A percentile compares a stretch with the other conserved stretches of the same genome.
Evolutionary conservation across 2,329 filamentous ascomycete genomes (phyloP).

Genomic region (Phialophora macrospora): DNA sequence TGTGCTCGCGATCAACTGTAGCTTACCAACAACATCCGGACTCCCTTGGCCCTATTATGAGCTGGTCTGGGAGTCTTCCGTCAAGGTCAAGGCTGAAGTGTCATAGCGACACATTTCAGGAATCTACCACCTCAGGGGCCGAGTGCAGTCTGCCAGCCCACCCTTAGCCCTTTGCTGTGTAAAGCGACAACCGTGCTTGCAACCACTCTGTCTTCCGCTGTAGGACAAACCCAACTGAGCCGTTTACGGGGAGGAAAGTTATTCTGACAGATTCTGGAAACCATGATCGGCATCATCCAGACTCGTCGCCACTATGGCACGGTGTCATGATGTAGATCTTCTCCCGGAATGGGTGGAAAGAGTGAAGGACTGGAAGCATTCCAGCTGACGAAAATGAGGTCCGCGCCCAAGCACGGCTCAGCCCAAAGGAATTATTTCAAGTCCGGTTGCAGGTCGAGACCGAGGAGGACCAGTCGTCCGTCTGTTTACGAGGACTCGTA

Average conservation of each 20-base stretch:
- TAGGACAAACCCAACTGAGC: neutral
- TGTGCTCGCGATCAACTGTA: neutral
- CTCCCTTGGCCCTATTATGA: neutral
- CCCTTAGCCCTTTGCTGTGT: neutral
- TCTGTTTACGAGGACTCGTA: neutral
- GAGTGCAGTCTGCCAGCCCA: neutral
- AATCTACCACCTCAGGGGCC: neutral
- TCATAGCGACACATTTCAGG: neutral
- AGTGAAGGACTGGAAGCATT: neutral
- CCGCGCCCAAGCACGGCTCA: neutral
- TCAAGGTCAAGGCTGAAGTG: neutral
- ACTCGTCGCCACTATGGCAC: neutral
- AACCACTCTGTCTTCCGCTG: neutral
- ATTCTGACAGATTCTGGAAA: neutral
- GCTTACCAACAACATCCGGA: neutral
- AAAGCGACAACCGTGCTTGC: neutral
- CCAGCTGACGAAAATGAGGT: neutral
- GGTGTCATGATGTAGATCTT: neutral
- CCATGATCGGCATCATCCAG: neutral
- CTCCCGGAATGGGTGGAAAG: neutral
- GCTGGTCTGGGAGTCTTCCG: neutral
- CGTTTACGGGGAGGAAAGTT: neutral
- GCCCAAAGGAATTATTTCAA: neutral
- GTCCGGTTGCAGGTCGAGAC: neutral
- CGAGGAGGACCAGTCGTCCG: neutral